Conservation (phyloP, 192 early-diverging fungal genomes). For the Entomortierella chlamydospora region DNA sequence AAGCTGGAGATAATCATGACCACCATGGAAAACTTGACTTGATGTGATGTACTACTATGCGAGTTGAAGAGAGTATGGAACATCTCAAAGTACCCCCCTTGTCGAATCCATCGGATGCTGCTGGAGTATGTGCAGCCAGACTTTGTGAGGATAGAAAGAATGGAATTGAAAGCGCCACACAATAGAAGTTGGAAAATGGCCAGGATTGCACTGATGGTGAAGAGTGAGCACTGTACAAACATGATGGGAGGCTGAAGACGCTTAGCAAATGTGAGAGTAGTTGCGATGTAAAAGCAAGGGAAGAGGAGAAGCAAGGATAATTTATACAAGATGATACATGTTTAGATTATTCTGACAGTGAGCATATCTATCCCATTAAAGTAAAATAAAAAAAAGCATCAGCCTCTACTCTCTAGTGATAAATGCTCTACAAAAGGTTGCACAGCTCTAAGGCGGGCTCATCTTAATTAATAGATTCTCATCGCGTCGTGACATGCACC, state of each 20-base stretch:
- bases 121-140: conserved; percentile 4
- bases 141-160: background rate
- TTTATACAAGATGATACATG: too few species aligned
- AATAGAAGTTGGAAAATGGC: conserved; percentile 1
- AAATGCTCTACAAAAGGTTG: too few species aligned
- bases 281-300: background rate
- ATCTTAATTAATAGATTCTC: too few species aligned
- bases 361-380: too few species aligned
- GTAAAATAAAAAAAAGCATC: too few species aligned
- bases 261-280: background rate
- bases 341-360: too few species aligned
- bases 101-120: conserved; percentile 9
- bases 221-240: background rate
- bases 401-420: too few species aligned
- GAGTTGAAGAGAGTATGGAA: background rate
- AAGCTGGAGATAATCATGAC: background rate
- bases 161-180: background rate
- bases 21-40: background rate
- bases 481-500: too few species aligned
- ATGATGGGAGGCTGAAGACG: background rate
- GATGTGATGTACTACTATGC: background rate
- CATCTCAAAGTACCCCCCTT: conserved; percentile 7
- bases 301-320: too few species aligned
- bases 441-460: too few species aligned
- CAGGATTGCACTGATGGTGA: background rate